Conservation (phyloP, 2,329 filamentous ascomycete species). For the Colletotrichum incanum region DNA sequence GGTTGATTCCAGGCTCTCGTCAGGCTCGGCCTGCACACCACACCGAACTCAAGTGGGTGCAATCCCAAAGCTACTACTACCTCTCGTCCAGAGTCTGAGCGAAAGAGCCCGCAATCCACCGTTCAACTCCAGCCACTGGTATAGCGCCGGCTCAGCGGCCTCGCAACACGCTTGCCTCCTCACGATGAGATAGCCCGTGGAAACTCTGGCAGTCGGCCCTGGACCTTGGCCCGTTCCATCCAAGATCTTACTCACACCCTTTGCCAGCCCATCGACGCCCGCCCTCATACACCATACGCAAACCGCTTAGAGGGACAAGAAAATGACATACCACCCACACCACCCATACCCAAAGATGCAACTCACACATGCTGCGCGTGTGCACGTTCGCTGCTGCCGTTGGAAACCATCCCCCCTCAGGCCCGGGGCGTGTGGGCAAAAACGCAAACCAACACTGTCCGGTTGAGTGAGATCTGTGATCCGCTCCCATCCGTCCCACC, state of each 20-base stretch:
- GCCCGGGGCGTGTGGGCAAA: constrained; percentile 29
- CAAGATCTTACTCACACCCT: constrained; percentile 1
- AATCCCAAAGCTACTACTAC: constrained; percentile 12
- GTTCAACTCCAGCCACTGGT: not conserved
- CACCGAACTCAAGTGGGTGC: constrained; percentile 11
- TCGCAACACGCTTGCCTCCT: constrained; percentile 9
- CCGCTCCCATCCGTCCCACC: constrained; percentile 37
- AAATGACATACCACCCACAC: constrained; percentile 10
- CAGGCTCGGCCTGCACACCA: constrained; percentile 26
- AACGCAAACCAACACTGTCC: constrained; percentile 40
- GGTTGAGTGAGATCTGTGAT: constrained; percentile 40
- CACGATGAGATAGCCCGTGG: not conserved
- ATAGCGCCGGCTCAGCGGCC: not conserved
- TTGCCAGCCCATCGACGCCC: constrained; percentile 17
- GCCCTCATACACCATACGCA: not conserved
- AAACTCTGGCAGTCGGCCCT: constrained; percentile 4
- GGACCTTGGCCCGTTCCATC: constrained; percentile 12
- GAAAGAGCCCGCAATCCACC: not conserved
- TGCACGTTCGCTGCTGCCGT: constrained; percentile 18
- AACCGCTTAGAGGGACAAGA: constrained; percentile 4
- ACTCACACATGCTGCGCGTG: constrained; percentile 17
- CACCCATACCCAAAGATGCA: constrained; percentile 17
- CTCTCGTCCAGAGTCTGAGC: not conserved
- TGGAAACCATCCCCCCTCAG: constrained; percentile 6
- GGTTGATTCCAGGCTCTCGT: constrained; percentile 5